These are phyloP conservation scores for Macrolepiota fuliginosa DNA, from an alignment of 768 basidiomycete genomes.

Conservation along the genomic window DNA sequence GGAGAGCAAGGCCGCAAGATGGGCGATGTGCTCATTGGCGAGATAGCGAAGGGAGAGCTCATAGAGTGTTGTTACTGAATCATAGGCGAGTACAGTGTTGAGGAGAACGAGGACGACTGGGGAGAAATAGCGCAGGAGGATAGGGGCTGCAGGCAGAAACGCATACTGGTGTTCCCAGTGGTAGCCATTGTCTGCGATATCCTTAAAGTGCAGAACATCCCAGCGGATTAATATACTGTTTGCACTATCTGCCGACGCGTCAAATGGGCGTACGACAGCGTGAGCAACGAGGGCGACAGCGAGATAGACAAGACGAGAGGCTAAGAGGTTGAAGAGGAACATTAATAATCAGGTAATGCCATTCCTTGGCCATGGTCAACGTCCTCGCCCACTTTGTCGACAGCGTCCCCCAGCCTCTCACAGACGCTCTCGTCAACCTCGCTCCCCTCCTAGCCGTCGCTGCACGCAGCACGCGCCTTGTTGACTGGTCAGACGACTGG, in stretches of 20 bases:
- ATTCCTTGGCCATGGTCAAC: not conserved
- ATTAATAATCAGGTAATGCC: not conserved
- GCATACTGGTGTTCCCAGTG: slow-evolving; percentile 84
- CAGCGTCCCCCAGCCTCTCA: slow-evolving; percentile 60
- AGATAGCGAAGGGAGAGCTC: slow-evolving; percentile 59
- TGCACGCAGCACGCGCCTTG: slow-evolving; percentile 42
- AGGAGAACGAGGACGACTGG: slow-evolving; percentile 26
- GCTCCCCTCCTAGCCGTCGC: slow-evolving; percentile 48
- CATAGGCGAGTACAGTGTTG: slow-evolving; percentile 35
- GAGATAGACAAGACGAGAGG: slow-evolving; percentile 21
- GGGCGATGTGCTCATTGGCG: slow-evolving; percentile 53
- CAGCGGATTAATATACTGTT: slow-evolving; percentile 57
- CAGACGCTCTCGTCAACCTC: slow-evolving; percentile 58
- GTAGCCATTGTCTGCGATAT: slow-evolving; percentile 58
- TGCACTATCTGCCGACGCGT: slow-evolving; percentile 23
- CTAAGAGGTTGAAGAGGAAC: slow-evolving; percentile 14
- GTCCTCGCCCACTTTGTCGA: slow-evolving; percentile 48
- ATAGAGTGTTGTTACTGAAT: slow-evolving; percentile 49
- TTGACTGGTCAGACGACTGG: slow-evolving; percentile 57
- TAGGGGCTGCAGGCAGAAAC: slow-evolving; percentile 72
- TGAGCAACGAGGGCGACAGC: slow-evolving; percentile 26
- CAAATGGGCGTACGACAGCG: slow-evolving; percentile 32
- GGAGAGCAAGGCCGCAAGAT: slow-evolving; percentile 63
- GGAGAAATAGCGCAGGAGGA: slow-evolving; percentile 25
- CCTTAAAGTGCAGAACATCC: slow-evolving; percentile 83